Evolutionary conservation across 164 flowering plant genomes (phyloP).

Genomic region (Dillenia suffruticosa): DNA sequence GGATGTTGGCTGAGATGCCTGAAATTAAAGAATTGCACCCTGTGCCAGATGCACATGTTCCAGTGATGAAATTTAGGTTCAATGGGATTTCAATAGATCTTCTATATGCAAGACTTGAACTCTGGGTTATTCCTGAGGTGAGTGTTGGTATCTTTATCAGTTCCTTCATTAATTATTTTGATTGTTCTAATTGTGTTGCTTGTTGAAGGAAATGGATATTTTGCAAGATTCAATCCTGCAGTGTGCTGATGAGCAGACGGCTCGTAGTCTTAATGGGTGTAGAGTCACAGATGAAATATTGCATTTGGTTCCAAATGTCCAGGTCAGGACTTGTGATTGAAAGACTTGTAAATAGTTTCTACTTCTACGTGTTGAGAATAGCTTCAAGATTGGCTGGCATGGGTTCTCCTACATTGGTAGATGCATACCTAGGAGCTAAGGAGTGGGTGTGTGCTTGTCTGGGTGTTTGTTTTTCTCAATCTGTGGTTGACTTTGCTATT

Average conservation of each 20-base stretch:
- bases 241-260: constrained; percentile 81
- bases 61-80: constrained; percentile 88
- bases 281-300: constrained; percentile 86
- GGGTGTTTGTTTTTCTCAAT: too few relatives aligned
- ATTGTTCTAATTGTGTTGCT: neutral
- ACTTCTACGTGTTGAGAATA: too few relatives aligned
- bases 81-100: constrained; percentile 90
- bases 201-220: constrained; percentile 73
- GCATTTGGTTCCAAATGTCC: constrained; percentile 84
- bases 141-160: constrained; percentile 17
- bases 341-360: too few relatives aligned
- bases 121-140: constrained; percentile 94
- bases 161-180: neutral
- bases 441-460: too few relatives aligned
- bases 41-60: constrained; percentile 97
- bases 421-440: too few relatives aligned
- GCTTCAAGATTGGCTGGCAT: too few relatives aligned
- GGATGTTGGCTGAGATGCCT: constrained; percentile 78
- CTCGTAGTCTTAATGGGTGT: constrained; percentile 95
- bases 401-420: too few relatives aligned
- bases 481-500: constrained; percentile 4
- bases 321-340: constrained; percentile 34
- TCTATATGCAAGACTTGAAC: constrained; percentile 79
- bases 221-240: constrained; percentile 80
- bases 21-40: constrained; percentile 92